Evolutionary conservation across 1,284 basidiomycete species (phyloP).

Genomic region (Sporisorium graminicola): DNA sequence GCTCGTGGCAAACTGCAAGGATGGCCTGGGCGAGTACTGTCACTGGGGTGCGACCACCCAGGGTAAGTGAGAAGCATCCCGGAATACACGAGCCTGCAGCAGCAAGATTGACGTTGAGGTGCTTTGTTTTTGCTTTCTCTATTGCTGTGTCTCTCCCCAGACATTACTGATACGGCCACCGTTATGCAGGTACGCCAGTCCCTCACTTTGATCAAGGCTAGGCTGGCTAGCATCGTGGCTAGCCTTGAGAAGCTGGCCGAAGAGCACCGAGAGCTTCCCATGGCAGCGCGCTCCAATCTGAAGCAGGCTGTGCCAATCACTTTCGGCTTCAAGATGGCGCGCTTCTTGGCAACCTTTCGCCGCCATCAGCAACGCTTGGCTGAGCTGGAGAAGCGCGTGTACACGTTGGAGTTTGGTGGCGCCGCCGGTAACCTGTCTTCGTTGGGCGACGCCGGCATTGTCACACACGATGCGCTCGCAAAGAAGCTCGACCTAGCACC

Average conservation of each 20-base stretch:
- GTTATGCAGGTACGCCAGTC: slow-evolving; percentile 10
- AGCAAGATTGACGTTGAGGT: too few relatives aligned
- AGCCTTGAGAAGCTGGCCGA: neutral
- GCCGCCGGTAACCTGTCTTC: slow-evolving; percentile 4
- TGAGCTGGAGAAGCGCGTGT: slow-evolving; percentile 5
- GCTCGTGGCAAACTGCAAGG: slow-evolving; percentile 10
- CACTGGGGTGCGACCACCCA: slow-evolving; percentile 8
- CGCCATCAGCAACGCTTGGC: slow-evolving; percentile 1
- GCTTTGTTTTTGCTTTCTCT: too few relatives aligned
- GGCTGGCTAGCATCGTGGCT: neutral
- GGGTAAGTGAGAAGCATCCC: too few relatives aligned
- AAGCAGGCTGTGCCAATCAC: slow-evolving; percentile 8
- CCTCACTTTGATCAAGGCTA: neutral
- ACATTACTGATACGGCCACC: slow-evolving; percentile 8
- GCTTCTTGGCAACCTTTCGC: slow-evolving; percentile 7
- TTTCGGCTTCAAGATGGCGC: slow-evolving; percentile 9
- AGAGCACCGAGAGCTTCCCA: neutral
- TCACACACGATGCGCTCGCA: slow-evolving; percentile 7
- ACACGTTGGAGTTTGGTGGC: slow-evolving; percentile 9
- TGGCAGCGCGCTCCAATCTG: slow-evolving; percentile 5
- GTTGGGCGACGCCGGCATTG: slow-evolving; percentile 2
- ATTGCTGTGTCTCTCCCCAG: too few relatives aligned
- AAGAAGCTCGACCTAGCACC: slow-evolving; percentile 4
- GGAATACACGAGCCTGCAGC: too few relatives aligned
- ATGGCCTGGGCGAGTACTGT: slow-evolving; percentile 4